Evolutionary conservation across 306 rosid species (phyloP).

Genomic region (Carpinus fangiana): DNA sequence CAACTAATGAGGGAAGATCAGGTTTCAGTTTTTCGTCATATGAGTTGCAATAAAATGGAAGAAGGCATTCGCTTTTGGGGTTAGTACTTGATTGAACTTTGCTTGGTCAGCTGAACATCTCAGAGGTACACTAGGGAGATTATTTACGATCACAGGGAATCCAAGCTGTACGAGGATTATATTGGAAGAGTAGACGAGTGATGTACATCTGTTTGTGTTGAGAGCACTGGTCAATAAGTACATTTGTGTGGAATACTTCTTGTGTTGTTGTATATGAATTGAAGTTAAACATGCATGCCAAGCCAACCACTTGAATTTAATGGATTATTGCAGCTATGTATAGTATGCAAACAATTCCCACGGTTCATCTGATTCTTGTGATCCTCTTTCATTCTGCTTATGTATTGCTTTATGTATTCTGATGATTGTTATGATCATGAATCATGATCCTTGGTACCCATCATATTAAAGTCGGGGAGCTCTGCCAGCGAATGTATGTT

Average conservation of each 20-base stretch:
- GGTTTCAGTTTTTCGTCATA: constrained; percentile 93
- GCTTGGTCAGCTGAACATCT: constrained; percentile 2
- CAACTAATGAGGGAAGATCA: constrained; percentile 76
- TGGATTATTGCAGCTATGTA: neutral
- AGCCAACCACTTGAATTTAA: neutral
- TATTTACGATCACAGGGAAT: neutral
- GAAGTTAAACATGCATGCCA: neutral
- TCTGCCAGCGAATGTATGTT: too few relatives aligned
- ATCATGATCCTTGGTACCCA: too few relatives aligned
- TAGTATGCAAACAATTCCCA: neutral
- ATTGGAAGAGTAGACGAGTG: constrained; percentile 1
- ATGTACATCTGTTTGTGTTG: constrained; percentile 11
- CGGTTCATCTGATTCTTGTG: too few relatives aligned
- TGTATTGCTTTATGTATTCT: too few relatives aligned
- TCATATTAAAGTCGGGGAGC: too few relatives aligned
- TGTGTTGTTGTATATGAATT: neutral
- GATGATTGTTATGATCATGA: neutral
- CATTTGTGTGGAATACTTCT: neutral
- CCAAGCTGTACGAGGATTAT: constrained; percentile 13
- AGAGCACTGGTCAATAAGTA: neutral
- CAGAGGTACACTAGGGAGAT: constrained; percentile 5
- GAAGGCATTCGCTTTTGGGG: neutral
- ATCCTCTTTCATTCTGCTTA: too few relatives aligned
- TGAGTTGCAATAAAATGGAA: constrained; percentile 53
- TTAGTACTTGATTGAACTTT: constrained; percentile 9